These are phyloP conservation scores for Auriscalpium vulgare DNA, from an alignment of 768 basidiomycete genomes.

Conservation along the genomic window DNA sequence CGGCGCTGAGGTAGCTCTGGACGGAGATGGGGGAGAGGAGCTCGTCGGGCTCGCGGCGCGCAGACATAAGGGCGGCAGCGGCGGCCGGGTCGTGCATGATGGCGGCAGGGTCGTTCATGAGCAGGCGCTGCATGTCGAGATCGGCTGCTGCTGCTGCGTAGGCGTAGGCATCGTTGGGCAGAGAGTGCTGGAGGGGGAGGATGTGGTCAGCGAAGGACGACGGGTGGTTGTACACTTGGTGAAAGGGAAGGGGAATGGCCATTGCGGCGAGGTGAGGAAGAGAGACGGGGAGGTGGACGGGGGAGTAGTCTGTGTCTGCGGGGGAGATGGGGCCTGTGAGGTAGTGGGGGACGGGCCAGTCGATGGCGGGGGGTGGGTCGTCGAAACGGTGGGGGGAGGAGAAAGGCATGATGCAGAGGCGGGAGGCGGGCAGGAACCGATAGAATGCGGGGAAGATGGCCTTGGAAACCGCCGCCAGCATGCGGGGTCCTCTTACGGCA, in stretches of 20 bases:
- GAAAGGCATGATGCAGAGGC: neutral
- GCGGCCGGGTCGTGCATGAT: constrained; percentile 3
- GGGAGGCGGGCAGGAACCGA: neutral
- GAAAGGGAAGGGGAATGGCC: constrained; percentile 11
- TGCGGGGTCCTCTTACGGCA: neutral
- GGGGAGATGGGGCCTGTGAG: constrained; percentile 1
- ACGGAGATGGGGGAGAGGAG: constrained; percentile 13
- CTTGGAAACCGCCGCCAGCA: neutral
- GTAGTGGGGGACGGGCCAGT: constrained; percentile 7
- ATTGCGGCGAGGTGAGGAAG: constrained; percentile 1
- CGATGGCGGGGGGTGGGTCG: neutral
- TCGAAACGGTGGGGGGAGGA: neutral
- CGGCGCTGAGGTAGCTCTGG: constrained; percentile 6
- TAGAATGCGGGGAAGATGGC: neutral
- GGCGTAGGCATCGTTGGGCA: constrained; percentile 1
- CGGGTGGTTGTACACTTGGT: constrained; percentile 8
- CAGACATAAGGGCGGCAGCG: neutral
- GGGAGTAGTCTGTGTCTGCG: constrained; percentile 1
- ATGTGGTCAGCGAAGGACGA: constrained; percentile 9
- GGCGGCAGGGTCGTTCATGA: constrained; percentile 7
- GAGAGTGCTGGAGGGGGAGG: constrained; percentile 4
- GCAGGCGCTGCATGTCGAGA: constrained; percentile 8
- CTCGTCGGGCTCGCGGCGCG: constrained; percentile 7
- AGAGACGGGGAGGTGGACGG: neutral
- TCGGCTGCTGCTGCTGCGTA: constrained; percentile 13